phyloP scores from a whole-genome alignment of 345 rosid species.

The Stellera chamaejasme region DNA sequence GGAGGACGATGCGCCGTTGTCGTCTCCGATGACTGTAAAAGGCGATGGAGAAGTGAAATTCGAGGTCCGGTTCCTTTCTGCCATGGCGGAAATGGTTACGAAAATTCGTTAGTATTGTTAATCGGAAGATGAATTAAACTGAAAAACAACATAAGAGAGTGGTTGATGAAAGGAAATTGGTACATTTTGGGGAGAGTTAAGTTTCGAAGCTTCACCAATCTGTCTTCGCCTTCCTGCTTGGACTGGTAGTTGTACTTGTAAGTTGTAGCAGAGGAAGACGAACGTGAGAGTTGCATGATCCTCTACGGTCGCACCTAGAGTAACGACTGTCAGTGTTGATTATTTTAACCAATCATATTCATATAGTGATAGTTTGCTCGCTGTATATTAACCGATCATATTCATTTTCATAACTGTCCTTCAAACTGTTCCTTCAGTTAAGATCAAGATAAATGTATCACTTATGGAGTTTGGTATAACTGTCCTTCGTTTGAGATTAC shows the following conservation, averaged over 20 bases:
- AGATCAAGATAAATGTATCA: no score
- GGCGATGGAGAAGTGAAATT: conserved; percentile 14
- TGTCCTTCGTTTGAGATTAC: no score
- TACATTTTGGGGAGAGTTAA: conserved; percentile 5
- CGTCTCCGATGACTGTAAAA: conserved; percentile 8
- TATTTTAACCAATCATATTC: no score
- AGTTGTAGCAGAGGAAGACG: no score
- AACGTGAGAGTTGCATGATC: no score
- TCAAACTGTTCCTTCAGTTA: no score
- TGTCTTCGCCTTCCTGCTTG: conserved; percentile 16
- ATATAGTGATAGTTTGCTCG: no score
- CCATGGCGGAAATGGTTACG: conserved; percentile 11
- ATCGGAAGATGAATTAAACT: background rate
- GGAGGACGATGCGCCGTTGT: conserved; percentile 13
- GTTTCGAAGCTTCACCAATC: conserved; percentile 18
- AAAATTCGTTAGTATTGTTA: background rate
- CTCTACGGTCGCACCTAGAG: no score
- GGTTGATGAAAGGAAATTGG: background rate
- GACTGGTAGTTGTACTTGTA: conserved; percentile 16
- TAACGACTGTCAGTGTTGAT: no score
- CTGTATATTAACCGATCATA: no score
- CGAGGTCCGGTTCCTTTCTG: conserved; percentile 33
- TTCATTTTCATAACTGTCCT: no score
- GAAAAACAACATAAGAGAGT: background rate
- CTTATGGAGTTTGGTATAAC: no score